Conservation (phyloP, 345 rosid genomes). For the Fremontodendron californicum region DNA sequence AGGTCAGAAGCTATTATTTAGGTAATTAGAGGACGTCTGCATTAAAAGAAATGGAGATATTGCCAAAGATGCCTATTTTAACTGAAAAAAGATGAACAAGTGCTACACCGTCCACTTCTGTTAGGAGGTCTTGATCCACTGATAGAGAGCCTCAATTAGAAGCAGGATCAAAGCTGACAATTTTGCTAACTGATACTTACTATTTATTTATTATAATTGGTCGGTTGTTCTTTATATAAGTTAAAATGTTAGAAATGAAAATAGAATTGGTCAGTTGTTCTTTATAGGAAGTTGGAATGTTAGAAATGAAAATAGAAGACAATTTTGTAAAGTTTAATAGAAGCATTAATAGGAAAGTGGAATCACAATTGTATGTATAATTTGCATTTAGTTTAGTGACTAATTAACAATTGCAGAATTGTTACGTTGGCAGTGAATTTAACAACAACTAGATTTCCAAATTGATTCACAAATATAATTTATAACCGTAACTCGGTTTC, state of each 20-base stretch:
- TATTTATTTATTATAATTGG: too few species aligned
- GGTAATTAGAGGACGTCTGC: slow-evolving; percentile 80
- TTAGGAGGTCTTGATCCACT: slow-evolving; percentile 69
- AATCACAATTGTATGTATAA: slow-evolving; percentile 11
- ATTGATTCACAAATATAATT: background rate
- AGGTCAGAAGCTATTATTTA: slow-evolving; percentile 76
- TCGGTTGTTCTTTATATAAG: too few species aligned
- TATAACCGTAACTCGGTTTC: background rate
- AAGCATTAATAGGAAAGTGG: slow-evolving; percentile 16
- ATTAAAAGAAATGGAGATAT: slow-evolving; percentile 51
- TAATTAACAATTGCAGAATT: slow-evolving; percentile 4
- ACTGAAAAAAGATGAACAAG: slow-evolving; percentile 49
- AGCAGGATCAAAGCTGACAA: slow-evolving; percentile 53
- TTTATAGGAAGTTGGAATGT: slow-evolving; percentile 20
- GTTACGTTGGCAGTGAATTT: too few species aligned
- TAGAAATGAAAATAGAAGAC: background rate
- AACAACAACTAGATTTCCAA: background rate
- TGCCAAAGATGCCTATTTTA: slow-evolving; percentile 37
- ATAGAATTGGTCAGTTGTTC: too few species aligned
- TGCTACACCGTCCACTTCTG: slow-evolving; percentile 63
- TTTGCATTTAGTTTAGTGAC: slow-evolving; percentile 8
- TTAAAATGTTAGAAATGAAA: too few species aligned
- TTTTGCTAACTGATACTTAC: too few species aligned
- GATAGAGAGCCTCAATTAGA: slow-evolving; percentile 60
- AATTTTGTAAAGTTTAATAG: slow-evolving; percentile 25